Percentiles rank a stretch among this genome's conserved stretches.
phyloP scores from a whole-genome alignment of 1,284 basidiomycete genomes.

The Sphaerobolus stellatus region DNA sequence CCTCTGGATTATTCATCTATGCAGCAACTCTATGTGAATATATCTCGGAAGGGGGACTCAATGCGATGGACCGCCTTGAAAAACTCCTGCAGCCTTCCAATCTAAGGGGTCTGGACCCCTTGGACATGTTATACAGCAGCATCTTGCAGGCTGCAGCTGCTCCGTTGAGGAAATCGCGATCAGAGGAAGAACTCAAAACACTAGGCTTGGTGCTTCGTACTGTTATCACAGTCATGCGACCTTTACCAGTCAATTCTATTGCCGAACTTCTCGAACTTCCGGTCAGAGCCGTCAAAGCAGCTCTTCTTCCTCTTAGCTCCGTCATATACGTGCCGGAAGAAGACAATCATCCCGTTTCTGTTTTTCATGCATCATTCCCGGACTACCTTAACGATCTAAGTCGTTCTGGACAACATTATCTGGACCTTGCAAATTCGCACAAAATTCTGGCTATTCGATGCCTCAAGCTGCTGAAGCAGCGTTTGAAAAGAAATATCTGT shows the following conservation, averaged over 20 bases:
- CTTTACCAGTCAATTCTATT: slow-evolving; percentile 14
- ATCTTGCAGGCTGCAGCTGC: slow-evolving; percentile 16
- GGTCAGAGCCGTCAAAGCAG: neutral
- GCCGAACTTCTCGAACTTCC: slow-evolving; percentile 12
- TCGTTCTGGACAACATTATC: too few relatives aligned
- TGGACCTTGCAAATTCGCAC: too few relatives aligned
- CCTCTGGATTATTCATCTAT: slow-evolving; percentile 25
- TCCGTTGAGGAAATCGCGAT: slow-evolving; percentile 14
- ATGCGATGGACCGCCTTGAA: slow-evolving; percentile 8
- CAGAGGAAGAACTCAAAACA: slow-evolving; percentile 12
- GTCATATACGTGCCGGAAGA: slow-evolving; percentile 16
- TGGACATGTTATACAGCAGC: slow-evolving; percentile 11
- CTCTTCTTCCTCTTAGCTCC: slow-evolving; percentile 20
- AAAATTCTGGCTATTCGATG: too few relatives aligned
- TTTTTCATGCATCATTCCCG: slow-evolving; percentile 22
- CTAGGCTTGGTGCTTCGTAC: slow-evolving; percentile 13
- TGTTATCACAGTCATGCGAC: slow-evolving; percentile 17
- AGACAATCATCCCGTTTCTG: slow-evolving; percentile 11
- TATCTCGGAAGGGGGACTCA: slow-evolving; percentile 16
- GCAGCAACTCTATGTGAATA: slow-evolving; percentile 23
- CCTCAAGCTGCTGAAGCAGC: too few relatives aligned
- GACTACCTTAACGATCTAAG: slow-evolving; percentile 24
- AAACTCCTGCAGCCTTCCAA: too few relatives aligned
- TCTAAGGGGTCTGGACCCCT: slow-evolving; percentile 15
- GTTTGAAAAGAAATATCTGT: too few relatives aligned